Evolutionary conservation across 75 land plant genomes (phyloP), one percentile per base, ranked within the genome.

Genomic region (Cupressus sempervirens): DNA sequence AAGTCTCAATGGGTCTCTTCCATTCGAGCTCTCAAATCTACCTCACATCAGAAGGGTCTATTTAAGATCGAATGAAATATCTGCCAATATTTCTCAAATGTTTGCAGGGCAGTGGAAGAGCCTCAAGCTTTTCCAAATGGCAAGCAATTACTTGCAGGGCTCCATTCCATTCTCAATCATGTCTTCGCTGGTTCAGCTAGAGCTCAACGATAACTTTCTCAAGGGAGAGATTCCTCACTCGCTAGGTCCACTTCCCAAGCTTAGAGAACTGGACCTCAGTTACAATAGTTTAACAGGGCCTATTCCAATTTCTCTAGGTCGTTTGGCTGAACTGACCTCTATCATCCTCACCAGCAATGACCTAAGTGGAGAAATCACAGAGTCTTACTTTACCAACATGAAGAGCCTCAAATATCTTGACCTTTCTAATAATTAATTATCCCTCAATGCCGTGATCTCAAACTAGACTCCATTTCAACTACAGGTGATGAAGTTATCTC

Each of bases 201-300:
- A 90, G 77, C 88, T 93, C 9, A 88, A 88, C 68, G 83, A 84
- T 68, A 93, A 93, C 86, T 85, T 83, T 30, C 26, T 93, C 23
- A 81, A 20, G 14, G 94, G 94, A 54, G 72, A 72, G 20, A 93
- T 93, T 67, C 94, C 94, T 36, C 53, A 54, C 4, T 91, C 88
- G 53, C 89, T 93, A 48, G 94, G 94, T 9, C 80, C 86, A 53
- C 85, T 93, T 48, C 87, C 65, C 68, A 74, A 50, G 26, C 91
- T 93, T 23, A 70, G 89, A 10, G 89, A 87, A 82, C 82, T 93
- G 80, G 90, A 88, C 70, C 87, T 93, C 45, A 89, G 84, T 83
- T 65, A 88, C 82, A 93, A 93, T 87, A 87, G 89, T 15, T 84
- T 93, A 35, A 92, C 93, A 13, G 93, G 94, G 20, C n/a, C 82